Percentiles rank a stretch among this genome's conserved stretches.
These are phyloP conservation scores for Scytalidium sp. DNA, from an alignment of 2,329 filamentous ascomycete species.

Conservation along the genomic window DNA sequence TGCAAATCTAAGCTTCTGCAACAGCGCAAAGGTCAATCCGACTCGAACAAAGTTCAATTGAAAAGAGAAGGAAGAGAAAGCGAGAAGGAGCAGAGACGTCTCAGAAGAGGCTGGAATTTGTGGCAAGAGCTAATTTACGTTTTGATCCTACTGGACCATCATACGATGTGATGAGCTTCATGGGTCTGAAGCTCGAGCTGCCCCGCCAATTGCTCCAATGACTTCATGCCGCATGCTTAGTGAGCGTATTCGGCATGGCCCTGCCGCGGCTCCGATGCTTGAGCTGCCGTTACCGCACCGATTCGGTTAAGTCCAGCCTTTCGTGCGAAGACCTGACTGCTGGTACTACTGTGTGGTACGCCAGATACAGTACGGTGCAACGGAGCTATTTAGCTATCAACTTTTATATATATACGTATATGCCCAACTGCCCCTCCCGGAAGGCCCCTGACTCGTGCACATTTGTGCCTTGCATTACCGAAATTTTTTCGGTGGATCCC, in stretches of 20 bases:
- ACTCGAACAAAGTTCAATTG: neutral
- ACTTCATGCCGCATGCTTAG: neutral
- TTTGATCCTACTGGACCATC: neutral
- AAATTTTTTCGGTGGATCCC: neutral
- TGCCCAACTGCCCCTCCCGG: too few species aligned
- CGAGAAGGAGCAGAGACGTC: neutral
- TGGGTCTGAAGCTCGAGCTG: neutral
- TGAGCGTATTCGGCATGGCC: neutral
- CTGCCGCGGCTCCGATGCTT: neutral
- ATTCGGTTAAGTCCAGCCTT: neutral
- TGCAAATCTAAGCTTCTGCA: neutral
- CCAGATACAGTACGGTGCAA: too few species aligned
- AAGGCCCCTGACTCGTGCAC: too few species aligned
- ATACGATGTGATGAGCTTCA: neutral
- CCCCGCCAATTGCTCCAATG: neutral
- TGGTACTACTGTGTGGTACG: too few species aligned
- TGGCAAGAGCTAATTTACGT: too few species aligned
- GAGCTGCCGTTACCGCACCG: neutral
- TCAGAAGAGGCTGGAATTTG: too few species aligned
- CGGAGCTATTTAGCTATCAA: too few species aligned
- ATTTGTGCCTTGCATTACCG: neutral
- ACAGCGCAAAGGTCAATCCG: neutral
- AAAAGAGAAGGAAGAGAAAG: neutral
- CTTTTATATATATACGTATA: too few species aligned
- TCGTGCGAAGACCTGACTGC: neutral